Conservation (phyloP, 2,329 filamentous ascomycete species). For the Leptosphaerulina australis region DNA sequence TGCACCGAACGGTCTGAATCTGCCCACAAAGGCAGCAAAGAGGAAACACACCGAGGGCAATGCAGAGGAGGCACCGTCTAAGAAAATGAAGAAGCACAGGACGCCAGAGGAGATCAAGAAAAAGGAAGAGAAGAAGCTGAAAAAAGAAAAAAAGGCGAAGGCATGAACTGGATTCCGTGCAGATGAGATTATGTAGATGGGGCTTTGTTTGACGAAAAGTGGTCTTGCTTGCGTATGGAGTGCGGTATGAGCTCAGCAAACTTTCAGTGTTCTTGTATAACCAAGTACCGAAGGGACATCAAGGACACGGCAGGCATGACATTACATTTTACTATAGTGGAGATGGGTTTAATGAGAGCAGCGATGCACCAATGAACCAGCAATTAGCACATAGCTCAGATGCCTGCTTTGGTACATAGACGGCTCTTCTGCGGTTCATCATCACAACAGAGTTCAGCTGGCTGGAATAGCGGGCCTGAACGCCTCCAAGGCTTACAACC, state of each 20-base stretch:
- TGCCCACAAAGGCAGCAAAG: slow-evolving; percentile 42
- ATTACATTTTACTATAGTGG: background rate
- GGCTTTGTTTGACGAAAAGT: background rate
- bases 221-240: background rate
- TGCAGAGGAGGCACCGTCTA: slow-evolving; percentile 40
- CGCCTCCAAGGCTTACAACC: background rate
- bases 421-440: background rate
- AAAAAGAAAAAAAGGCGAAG: slow-evolving; percentile 42
- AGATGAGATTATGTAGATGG: background rate
- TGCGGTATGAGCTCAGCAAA: background rate
- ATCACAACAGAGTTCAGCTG: background rate
- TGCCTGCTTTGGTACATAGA: background rate
- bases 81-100: slow-evolving; percentile 50
- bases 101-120: slow-evolving; percentile 44
- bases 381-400: background rate
- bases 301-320: background rate
- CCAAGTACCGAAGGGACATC: background rate
- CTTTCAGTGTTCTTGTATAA: background rate
- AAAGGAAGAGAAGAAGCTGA: slow-evolving; percentile 48
- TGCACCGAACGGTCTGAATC: slow-evolving; percentile 30
- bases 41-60: slow-evolving; percentile 46
- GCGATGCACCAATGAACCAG: background rate
- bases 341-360: background rate
- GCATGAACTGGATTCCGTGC: slow-evolving; percentile 20
- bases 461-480: background rate